phyloP scores from a whole-genome alignment of 2,329 filamentous ascomycete species.

The Alternaria dauci region DNA sequence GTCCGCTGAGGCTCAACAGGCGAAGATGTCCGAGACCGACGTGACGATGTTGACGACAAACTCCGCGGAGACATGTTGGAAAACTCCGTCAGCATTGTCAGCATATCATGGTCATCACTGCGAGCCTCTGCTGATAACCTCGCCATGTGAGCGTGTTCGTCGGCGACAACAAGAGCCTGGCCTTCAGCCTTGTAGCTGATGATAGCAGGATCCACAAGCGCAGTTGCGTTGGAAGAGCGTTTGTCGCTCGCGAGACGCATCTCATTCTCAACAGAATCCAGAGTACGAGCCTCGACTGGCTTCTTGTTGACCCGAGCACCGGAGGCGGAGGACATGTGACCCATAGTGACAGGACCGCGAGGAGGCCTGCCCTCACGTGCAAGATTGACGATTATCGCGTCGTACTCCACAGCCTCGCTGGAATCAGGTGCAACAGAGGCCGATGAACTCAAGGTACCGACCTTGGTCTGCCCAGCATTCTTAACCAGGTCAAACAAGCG shows the following conservation, averaged over 20 bases:
- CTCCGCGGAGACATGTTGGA: too few species aligned
- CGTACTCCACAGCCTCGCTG: background rate
- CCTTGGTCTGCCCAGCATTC: background rate
- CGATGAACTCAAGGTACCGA: background rate
- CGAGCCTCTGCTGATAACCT: background rate
- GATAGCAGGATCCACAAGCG: constrained; percentile 2
- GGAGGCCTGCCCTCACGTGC: background rate
- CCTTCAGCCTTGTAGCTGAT: background rate
- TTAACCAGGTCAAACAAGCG: background rate
- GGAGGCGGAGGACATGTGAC: background rate
- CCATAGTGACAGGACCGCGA: background rate
- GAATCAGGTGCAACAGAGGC: background rate
- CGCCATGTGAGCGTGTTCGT: background rate
- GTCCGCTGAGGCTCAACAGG: background rate
- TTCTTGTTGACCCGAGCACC: too few species aligned
- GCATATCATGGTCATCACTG: background rate
- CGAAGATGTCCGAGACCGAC: background rate
- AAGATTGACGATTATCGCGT: background rate
- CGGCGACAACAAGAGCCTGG: background rate
- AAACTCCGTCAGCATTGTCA: background rate
- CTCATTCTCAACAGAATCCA: background rate
- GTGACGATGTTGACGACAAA: background rate
- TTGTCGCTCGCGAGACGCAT: background rate
- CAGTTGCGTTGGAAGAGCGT: background rate
- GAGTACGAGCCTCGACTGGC: background rate